phyloP scores from a whole-genome alignment of 192 early-diverging fungal genomes.

The Podila minutissima region DNA sequence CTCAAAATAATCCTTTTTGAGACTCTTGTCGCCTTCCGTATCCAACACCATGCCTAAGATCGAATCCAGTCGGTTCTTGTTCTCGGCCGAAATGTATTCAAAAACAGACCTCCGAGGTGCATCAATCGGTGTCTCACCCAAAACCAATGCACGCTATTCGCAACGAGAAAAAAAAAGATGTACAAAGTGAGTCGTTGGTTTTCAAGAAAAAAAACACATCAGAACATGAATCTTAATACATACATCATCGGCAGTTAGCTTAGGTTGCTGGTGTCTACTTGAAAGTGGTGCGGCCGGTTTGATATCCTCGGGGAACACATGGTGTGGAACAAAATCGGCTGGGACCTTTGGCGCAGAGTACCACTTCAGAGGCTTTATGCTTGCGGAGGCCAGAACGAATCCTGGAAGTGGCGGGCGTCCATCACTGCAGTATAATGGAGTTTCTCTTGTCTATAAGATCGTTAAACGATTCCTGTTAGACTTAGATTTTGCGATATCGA shows the following conservation, averaged over 20 bases:
- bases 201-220: not conserved
- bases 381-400: constrained; percentile 58
- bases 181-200: not conserved
- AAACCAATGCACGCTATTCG: constrained; percentile 63
- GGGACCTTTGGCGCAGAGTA: constrained; percentile 38
- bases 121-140: constrained; percentile 76
- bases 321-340: constrained; percentile 27
- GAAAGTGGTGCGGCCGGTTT: not conserved
- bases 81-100: constrained; percentile 69
- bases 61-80: constrained; percentile 70
- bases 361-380: constrained; percentile 58
- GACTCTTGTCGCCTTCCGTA: constrained; percentile 39
- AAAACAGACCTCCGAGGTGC: constrained; percentile 78
- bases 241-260: constrained; percentile 50
- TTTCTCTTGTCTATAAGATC: not conserved
- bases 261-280: constrained; percentile 1
- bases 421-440: constrained; percentile 52
- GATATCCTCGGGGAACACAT: constrained; percentile 10
- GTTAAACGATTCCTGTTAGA: too few species aligned
- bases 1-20: constrained; percentile 37
- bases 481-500: too few species aligned
- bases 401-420: constrained; percentile 63
- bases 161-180: constrained; percentile 30
- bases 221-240: not conserved
- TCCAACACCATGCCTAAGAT: constrained; percentile 57